A percentile compares a stretch with the other conserved stretches of the same genome.
phyloP scores from a whole-genome alignment of 495 filamentous ascomycete species.

The Penicillium cataractarum region DNA sequence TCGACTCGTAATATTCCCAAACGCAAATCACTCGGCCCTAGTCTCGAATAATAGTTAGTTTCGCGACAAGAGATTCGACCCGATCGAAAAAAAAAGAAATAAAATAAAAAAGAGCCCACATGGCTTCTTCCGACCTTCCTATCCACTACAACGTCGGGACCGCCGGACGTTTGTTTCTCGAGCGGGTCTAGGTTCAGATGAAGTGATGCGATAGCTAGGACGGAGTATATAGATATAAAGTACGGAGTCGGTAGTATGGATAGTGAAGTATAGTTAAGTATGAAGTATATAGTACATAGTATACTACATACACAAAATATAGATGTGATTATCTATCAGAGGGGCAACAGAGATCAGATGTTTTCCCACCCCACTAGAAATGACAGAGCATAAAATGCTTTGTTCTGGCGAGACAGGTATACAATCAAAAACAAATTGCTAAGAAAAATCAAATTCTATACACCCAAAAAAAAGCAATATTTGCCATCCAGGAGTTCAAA shows the following conservation, averaged over 20 bases:
- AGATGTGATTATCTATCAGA: not conserved
- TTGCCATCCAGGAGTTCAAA: not conserved
- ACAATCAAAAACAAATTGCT: not conserved
- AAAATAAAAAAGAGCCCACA: conserved; percentile 2
- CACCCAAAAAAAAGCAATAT: not conserved
- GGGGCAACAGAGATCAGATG: not conserved
- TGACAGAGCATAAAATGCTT: conserved; percentile 5
- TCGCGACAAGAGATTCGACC: conserved; percentile 2
- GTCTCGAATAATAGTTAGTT: not conserved
- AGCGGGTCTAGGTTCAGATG: conserved; percentile 1
- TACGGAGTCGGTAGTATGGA: not conserved
- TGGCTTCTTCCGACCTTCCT: conserved; percentile 44
- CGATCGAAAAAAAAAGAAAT: conserved; percentile 18
- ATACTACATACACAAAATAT: not conserved
- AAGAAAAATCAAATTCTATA: not conserved
- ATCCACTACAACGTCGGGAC: conserved; percentile 48
- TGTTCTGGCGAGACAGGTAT: not conserved
- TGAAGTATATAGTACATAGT: not conserved
- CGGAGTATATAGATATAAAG: not conserved
- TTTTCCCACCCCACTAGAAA: not conserved
- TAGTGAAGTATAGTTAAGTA: too few relatives aligned
- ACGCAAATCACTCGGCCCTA: conserved; percentile 16
- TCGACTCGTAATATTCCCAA: conserved; percentile 32
- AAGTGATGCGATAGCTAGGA: not conserved
- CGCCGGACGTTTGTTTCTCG: conserved; percentile 20